Base-by-base conservation (phyloP, 768 basidiomycete genomes). In the Macrolepiota albuminosa region DNA sequence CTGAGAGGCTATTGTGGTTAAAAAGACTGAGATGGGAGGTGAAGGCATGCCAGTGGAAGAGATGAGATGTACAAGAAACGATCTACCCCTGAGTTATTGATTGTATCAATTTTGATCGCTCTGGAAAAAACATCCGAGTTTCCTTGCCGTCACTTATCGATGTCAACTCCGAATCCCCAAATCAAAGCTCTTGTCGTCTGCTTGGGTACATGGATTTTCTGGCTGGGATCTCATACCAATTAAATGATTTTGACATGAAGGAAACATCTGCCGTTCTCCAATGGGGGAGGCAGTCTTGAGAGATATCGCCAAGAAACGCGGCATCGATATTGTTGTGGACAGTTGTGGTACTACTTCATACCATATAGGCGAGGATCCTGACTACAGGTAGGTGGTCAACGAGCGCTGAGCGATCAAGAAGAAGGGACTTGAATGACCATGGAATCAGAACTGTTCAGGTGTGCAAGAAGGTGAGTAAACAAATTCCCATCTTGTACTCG, bases 241-340 rank as follows among this genome's bases (percentile, higher is more conserved):
- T 52, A 11, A 50, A 50, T 26, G 10, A 43, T 26, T 40, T 51
- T 21, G 29, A 21, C 46, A 26, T 24, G 10, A 62, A 80, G 90
- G 90, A 13, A 93, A 93, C 69, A 92, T 93, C 60, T 93, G 93
- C 69, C 87, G 94, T 37, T 93, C 91, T 26, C 93, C 94, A 0
- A 92, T 96, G 85, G 94, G 93, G 34, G 92, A 95, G 74, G 94
- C 93, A 2, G 90, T 95, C 26, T 79, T 95, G 34, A 78, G 75
- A 61, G 80, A 91, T 56, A 80, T 85, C 59, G 90, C 89, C 9
- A 73, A 77, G 52, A 80, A 85, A 66, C 84, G 89, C 37, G 84
- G 84, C 13, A 67, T 91, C 43, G 80, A 87, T 52, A 78, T 95
- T 61, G 67, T 71, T 13, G 88, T 95, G 34, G 92, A 95, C 65